phyloP scores from a whole-genome alignment of 345 rosid genomes.

The Hibiscus mutabilis region DNA sequence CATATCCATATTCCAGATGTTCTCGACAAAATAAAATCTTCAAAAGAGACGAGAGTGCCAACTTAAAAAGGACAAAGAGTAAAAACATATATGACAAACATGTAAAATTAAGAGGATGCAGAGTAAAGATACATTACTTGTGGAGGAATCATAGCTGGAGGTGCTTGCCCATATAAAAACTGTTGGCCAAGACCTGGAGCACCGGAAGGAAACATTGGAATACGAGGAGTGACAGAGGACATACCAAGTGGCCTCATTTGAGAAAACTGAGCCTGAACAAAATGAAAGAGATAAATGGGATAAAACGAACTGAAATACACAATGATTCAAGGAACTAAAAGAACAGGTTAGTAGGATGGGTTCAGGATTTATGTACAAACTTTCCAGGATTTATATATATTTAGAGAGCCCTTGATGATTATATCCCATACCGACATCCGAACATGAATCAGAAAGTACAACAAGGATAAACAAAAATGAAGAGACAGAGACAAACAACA shows the following conservation, averaged over 20 bases:
- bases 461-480: no score
- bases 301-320: not conserved
- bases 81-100: not conserved
- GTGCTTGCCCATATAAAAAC: constrained; percentile 66
- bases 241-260: constrained; percentile 63
- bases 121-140: constrained; percentile 27
- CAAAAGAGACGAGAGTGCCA: no score
- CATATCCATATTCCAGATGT: not conserved
- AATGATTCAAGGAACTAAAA: not conserved
- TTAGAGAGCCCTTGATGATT: no score
- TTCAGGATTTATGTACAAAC: no score
- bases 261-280: constrained; percentile 60
- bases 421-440: no score
- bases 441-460: no score
- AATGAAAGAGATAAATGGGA: not conserved
- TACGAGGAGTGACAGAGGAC: constrained; percentile 47
- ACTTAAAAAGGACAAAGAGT: not conserved
- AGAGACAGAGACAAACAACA: no score
- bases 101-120: not conserved
- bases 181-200: constrained; percentile 72
- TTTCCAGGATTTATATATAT: no score
- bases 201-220: constrained; percentile 71
- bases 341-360: no score
- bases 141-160: constrained; percentile 60
- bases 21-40: not conserved